Evolutionary conservation across 2,329 filamentous ascomycete genomes (phyloP), one percentile per base, ranked within the genome.

Genomic region (Macroventuria anomochaeta): DNA sequence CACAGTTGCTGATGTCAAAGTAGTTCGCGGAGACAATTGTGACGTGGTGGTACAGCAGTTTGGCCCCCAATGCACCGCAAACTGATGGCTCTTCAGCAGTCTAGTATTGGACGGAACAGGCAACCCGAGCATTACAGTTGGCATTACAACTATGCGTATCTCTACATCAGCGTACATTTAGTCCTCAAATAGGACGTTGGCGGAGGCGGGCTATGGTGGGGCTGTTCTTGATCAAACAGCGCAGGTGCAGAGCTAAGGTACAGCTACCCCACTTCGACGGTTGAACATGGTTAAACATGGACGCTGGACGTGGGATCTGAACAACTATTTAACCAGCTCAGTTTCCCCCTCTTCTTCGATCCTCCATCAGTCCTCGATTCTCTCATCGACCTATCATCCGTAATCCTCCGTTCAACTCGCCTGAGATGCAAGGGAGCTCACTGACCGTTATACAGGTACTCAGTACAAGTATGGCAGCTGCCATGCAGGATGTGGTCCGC

Each of bases 401-500:
- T 70, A 68, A 57, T 63, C 55, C 47, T 49, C 43, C 42, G 53
- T 43, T 39, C 21, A 20, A 23, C 38, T 42, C 13, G 10, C 34
- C 32, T 43, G 21, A 44, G 17, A 11, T 10, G 17, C 17, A 13
- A 38, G 46, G 61, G 49, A 40, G 55, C 17, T 29, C 26, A 48
- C 70, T 73, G 49, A 72, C 61, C 21, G 31, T 13, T 13, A 12
- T 41, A 13, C 38, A 72, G 67, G 57, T 55, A 58, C 46, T 46
- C 43, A 38, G 17, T 34, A 55, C 60, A 65, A 71, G 68, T 71
- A 72, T 71, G 68, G 64, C 59, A 47, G 52, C 58, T 66, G 63
- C 46, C 57, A 65, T 61, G 62, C 66, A 65, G 65, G 67, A 60
- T 66, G 65, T 63, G 59, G 61, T 65, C 65, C 66, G 48, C 43